Percentiles rank a stretch among this genome's conserved stretches.
Conservation (phyloP, 2,329 filamentous ascomycete genomes). For the Aspergillus oerlinghausenensis region DNA sequence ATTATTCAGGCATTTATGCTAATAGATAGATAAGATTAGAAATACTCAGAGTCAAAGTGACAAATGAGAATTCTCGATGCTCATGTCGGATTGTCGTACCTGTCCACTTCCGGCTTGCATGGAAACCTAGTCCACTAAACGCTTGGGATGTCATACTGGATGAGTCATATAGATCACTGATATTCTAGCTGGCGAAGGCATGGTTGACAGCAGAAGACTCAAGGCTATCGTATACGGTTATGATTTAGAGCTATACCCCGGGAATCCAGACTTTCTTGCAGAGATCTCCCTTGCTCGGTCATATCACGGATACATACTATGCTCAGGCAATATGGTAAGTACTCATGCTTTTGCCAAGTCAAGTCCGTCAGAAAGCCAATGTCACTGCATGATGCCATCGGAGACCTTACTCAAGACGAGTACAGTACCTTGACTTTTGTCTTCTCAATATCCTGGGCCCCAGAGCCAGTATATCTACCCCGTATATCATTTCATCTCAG, state of each 20-base stretch:
- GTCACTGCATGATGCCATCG: not conserved
- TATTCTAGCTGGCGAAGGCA: too few relatives aligned
- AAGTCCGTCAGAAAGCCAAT: not conserved
- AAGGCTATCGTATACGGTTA: not conserved
- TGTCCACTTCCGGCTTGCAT: too few relatives aligned
- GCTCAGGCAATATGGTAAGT: not conserved
- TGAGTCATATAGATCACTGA: not conserved
- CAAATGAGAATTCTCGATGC: not conserved
- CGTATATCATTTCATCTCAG: not conserved
- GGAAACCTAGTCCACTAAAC: not conserved
- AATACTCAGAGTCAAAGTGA: not conserved
- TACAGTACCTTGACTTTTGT: not conserved
- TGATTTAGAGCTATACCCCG: not conserved
- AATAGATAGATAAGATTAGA: not conserved
- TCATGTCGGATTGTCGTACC: not conserved
- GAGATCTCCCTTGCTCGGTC: not conserved
- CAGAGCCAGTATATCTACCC: too few relatives aligned
- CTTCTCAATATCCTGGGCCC: too few relatives aligned
- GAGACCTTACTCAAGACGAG: not conserved
- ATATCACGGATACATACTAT: not conserved
- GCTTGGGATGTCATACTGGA: not conserved
- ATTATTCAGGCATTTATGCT: not conserved
- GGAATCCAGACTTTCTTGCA: not conserved
- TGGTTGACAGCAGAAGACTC: too few relatives aligned
- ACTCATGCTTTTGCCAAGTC: not conserved